Evolutionary conservation across 2,329 filamentous ascomycete genomes (phyloP).

Genomic region (Calonectria henricotiae): DNA sequence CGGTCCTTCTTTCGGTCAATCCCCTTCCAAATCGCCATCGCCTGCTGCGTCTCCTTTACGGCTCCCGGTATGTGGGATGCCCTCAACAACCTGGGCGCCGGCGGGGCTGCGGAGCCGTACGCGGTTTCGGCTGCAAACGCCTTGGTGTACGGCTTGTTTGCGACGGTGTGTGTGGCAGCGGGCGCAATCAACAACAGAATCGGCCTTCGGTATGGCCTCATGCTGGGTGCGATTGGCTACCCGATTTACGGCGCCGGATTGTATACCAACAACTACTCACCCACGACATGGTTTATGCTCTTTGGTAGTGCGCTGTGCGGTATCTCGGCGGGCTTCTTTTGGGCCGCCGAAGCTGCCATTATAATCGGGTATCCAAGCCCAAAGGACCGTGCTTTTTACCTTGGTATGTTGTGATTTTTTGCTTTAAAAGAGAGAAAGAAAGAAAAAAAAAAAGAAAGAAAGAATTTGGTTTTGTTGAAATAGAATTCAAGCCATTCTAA

Average conservation of each 20-base stretch:
- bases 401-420: neutral
- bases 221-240: slow-evolving; percentile 3
- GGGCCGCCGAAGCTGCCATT: slow-evolving; percentile 8
- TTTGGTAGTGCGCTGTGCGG: slow-evolving; percentile 12
- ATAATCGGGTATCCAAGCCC: slow-evolving; percentile 17
- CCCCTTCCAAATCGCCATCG: slow-evolving; percentile 43
- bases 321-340: slow-evolving; percentile 6
- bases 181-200: slow-evolving; percentile 14
- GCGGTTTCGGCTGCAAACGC: slow-evolving; percentile 54
- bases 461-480: neutral
- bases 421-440: too few relatives aligned
- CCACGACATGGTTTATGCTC: slow-evolving; percentile 16
- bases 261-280: slow-evolving; percentile 13
- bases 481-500: neutral
- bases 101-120: slow-evolving; percentile 74
- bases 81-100: slow-evolving; percentile 50
- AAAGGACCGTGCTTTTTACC: slow-evolving; percentile 3
- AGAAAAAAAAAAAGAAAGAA: too few relatives aligned
- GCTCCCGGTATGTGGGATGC: slow-evolving; percentile 52
- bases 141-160: slow-evolving; percentile 5
- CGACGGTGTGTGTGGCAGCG: slow-evolving; percentile 4
- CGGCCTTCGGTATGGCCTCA: slow-evolving; percentile 3
- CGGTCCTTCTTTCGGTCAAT: slow-evolving; percentile 38
- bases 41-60: slow-evolving; percentile 46
- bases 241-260: slow-evolving; percentile 5